A percentile compares a stretch with the other conserved stretches of the same genome.
Conservation (phyloP, 1,139 yeast species). For the Geotrichum cucujoidarum region DNA sequence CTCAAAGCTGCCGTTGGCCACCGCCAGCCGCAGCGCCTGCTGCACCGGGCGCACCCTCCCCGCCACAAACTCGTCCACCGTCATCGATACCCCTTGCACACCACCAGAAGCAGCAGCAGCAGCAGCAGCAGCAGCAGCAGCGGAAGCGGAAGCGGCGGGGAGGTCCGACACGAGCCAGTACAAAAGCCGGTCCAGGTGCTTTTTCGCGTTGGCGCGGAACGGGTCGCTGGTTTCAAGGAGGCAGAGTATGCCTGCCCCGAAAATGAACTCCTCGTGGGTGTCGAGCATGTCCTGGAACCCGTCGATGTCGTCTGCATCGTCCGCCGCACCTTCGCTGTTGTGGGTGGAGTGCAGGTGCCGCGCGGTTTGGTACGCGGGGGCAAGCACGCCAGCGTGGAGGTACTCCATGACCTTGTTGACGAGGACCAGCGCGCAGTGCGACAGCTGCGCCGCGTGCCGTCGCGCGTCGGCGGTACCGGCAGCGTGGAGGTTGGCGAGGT, state of each 20-base stretch:
- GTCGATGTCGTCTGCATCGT: not conserved
- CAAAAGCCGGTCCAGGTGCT: not conserved
- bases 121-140: not conserved
- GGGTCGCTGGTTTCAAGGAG: not conserved
- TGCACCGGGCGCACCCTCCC: conserved; percentile 4
- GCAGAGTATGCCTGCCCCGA: not conserved
- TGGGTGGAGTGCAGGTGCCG: not conserved
- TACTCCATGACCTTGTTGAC: conserved; percentile 10
- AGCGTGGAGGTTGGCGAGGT: not conserved
- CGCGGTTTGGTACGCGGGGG: not conserved
- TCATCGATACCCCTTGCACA: not conserved
- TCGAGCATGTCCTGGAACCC: conserved; percentile 7
- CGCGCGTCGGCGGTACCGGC: not conserved
- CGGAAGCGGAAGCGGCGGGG: not conserved
- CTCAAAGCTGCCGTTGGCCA: conserved; percentile 6
- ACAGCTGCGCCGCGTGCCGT: not conserved
- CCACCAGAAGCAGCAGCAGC: not conserved
- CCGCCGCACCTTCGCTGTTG: not conserved
- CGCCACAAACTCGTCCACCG: conserved; percentile 4
- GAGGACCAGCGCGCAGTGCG: conserved; percentile 5
- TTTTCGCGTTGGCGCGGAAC: not conserved
- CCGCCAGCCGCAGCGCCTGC: conserved; percentile 6
- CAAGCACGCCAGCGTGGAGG: conserved; percentile 4
- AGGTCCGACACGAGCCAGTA: not conserved
- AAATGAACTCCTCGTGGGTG: conserved; percentile 2